phyloP scores from a whole-genome alignment of 495 filamentous ascomycete genomes.

The Xylaria sp. region DNA sequence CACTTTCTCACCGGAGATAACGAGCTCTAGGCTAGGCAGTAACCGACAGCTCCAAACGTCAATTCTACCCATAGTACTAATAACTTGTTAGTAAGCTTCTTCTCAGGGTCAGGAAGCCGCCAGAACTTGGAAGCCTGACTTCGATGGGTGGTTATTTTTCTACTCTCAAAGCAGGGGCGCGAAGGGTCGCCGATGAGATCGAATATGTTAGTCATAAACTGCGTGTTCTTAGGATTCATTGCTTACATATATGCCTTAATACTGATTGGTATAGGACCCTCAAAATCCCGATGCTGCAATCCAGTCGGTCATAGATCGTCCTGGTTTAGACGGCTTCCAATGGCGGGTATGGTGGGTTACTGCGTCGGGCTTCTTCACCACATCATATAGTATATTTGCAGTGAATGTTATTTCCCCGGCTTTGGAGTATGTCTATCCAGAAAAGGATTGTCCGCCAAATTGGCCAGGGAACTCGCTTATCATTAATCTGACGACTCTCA shows the following conservation, averaged over 20 bases:
- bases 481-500: slow-evolving; percentile 66
- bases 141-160: slow-evolving; percentile 14
- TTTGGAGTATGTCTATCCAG: slow-evolving; percentile 66
- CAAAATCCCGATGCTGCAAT: slow-evolving; percentile 32
- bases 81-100: not conserved
- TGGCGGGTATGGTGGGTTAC: slow-evolving; percentile 58
- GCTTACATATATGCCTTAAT: not conserved
- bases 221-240: not conserved
- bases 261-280: slow-evolving; percentile 28
- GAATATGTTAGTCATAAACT: slow-evolving; percentile 7
- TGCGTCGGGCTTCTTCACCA: slow-evolving; percentile 72
- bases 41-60: not conserved
- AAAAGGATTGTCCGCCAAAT: slow-evolving; percentile 25
- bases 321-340: slow-evolving; percentile 42
- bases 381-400: slow-evolving; percentile 67
- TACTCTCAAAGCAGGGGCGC: not conserved
- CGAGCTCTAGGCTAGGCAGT: not conserved
- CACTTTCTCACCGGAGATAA: not conserved
- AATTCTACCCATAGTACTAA: not conserved
- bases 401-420: slow-evolving; percentile 65
- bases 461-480: slow-evolving; percentile 25
- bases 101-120: not conserved
- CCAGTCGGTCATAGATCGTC: slow-evolving; percentile 38
- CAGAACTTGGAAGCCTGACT: not conserved
- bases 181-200: slow-evolving; percentile 3